A percentile compares a stretch with the other conserved stretches of the same genome.
These are phyloP conservation scores for Spizellomyces punctatus DNA, from an alignment of 192 early-diverging fungal species.

Conservation along the genomic window DNA sequence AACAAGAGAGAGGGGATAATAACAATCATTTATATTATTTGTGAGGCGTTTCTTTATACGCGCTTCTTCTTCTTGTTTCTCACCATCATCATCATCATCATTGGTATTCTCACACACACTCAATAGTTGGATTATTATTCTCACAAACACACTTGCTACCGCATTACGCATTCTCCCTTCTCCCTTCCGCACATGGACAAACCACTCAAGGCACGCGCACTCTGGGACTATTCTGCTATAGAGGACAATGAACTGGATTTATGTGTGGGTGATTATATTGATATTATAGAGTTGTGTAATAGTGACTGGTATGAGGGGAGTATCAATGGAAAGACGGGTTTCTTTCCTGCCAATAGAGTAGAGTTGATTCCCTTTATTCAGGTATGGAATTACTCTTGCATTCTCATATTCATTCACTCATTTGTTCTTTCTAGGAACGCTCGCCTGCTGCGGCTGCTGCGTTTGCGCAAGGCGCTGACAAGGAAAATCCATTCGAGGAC, in stretches of 20 bases:
- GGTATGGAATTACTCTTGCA: no score
- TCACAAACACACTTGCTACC: no score
- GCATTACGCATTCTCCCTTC: no score
- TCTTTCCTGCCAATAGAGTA: constrained; percentile 57
- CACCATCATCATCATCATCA: no score
- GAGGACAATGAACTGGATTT: constrained; percentile 61
- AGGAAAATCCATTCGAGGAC: neutral
- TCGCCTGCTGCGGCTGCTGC: neutral
- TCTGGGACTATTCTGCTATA: constrained; percentile 50
- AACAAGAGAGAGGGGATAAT: no score
- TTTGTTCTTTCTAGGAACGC: neutral
- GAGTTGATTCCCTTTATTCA: constrained; percentile 1
- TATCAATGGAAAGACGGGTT: constrained; percentile 28
- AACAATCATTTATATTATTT: no score
- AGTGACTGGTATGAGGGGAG: constrained; percentile 58
- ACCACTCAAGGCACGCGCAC: constrained; percentile 24
- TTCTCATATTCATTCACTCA: no score
- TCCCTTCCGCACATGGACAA: no score
- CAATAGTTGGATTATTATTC: no score
- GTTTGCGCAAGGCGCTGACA: neutral
- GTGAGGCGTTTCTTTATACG: no score
- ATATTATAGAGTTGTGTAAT: constrained; percentile 51
- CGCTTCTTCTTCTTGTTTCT: no score
- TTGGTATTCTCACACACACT: no score
- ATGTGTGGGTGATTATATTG: constrained; percentile 40